These are phyloP conservation scores for Cutaneotrichosporon sp. DNA, from an alignment of 1,284 basidiomycete species.

Conservation along the genomic window DNA sequence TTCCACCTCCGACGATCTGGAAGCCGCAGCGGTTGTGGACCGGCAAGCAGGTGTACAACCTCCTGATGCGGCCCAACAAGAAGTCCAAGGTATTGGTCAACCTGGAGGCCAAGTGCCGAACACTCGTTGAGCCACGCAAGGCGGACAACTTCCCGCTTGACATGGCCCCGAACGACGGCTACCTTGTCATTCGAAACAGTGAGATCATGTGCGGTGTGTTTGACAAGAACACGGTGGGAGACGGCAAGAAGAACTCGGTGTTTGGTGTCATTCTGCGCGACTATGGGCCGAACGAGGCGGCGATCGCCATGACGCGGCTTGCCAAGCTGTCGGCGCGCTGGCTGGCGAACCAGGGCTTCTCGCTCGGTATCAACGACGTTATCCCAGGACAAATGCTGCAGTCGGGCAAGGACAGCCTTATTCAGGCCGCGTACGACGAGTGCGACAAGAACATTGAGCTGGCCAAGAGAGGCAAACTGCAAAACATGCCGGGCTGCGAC, in stretches of 20 bases:
- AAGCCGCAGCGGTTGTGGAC: constrained; percentile 95
- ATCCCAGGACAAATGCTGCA: constrained; percentile 85
- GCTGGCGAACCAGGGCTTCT: constrained; percentile 96
- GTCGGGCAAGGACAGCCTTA: constrained; percentile 75
- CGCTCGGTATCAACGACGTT: constrained; percentile 97
- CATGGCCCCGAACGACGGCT: constrained; percentile 95
- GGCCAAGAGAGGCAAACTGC: constrained; percentile 86
- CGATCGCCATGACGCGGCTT: constrained; percentile 89
- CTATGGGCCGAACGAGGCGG: constrained; percentile 91
- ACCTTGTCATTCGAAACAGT: constrained; percentile 94
- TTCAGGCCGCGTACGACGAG: constrained; percentile 81
- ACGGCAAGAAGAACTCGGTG: constrained; percentile 98
- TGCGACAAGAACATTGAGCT: constrained; percentile 81
- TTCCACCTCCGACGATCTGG: constrained; percentile 90
- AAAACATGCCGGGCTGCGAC: constrained; percentile 94
- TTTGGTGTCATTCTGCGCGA: constrained; percentile 97
- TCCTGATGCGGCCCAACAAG: constrained; percentile 92
- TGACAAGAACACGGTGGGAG: constrained; percentile 97
- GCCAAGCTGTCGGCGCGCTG: constrained; percentile 95
- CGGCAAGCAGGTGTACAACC: constrained; percentile 96
- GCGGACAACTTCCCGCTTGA: constrained; percentile 57
- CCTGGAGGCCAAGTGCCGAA: constrained; percentile 93
- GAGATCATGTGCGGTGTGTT: constrained; percentile 99
- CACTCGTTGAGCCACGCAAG: constrained; percentile 73
- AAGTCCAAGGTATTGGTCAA: constrained; percentile 80